Percentiles rank a stretch among this genome's conserved stretches.
Conservation (phyloP, 257 asterid species). For the Ajuga chamaepitys region DNA sequence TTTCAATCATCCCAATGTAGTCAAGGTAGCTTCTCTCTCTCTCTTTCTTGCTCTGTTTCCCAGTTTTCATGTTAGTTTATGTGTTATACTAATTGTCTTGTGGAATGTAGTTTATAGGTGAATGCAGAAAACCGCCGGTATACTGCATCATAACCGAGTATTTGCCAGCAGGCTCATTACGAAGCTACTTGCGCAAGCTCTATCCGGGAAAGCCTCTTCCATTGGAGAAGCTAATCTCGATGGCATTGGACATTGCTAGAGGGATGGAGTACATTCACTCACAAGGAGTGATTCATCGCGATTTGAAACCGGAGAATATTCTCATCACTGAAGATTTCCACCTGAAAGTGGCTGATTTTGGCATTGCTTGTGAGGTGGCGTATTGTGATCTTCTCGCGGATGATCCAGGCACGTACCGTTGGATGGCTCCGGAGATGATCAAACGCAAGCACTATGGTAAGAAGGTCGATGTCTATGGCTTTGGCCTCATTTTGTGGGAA, state of each 20-base stretch:
- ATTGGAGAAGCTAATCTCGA: constrained; percentile 33
- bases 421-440: constrained; percentile 96
- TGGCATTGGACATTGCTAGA: constrained; percentile 62
- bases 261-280: constrained; percentile 69
- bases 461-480: constrained; percentile 67
- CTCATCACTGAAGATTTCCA: constrained; percentile 48
- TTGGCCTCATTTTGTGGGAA: constrained; percentile 69
- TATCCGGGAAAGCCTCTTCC: constrained; percentile 37
- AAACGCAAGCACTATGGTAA: constrained; percentile 44
- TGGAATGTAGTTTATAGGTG: constrained; percentile 52
- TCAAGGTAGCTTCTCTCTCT: constrained; percentile 36
- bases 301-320: constrained; percentile 67
- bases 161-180: constrained; percentile 54
- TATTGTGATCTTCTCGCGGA: constrained; percentile 56
- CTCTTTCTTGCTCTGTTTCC: not conserved
- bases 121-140: constrained; percentile 50
- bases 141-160: constrained; percentile 63
- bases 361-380: constrained; percentile 68
- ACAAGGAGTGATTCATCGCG: constrained; percentile 58
- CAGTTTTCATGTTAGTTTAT: not conserved
- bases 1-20: constrained; percentile 53
- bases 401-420: constrained; percentile 76
- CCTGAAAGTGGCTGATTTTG: constrained; percentile 67
- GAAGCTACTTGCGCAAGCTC: constrained; percentile 57
- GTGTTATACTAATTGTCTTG: constrained; percentile 10